Evolutionary conservation across 2,329 filamentous ascomycete species (phyloP), one percentile per base, ranked within the genome.

Genomic region (Alternaria brassicae): DNA sequence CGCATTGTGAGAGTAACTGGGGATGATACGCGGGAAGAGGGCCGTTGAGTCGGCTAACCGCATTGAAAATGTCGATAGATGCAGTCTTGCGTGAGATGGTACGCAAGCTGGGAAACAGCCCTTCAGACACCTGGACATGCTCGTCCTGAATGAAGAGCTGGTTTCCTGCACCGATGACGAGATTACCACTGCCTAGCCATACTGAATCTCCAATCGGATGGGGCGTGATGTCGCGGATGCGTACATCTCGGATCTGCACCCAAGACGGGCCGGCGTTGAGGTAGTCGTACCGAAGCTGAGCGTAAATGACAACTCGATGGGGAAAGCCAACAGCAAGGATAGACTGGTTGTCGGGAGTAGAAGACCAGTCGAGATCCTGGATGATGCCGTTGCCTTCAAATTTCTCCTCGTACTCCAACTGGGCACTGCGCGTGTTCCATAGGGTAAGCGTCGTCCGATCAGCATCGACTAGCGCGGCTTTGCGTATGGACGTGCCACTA

Each of bases 161-260:
- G 72, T 97, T 97, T 0, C 95, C 95, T 7, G 93, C 88, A 1
- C 93, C 93, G 56, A 98, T 89, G 6, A 96, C 89, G 12, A 99
- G 84, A 70, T 93, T 89, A 0, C 93, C 94, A 70, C 91, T 89
- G 27, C 89, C 88, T 12, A 97, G 81, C 95, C 95, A 99, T 15
- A 92, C 92, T 1, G 93, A 96, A 74, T 97, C 93, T 2, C 93
- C 93, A 50, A 97, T 96, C 0, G 92, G 91, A 75, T 97, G 92
- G 27, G 93, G 91, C 12, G 93, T 96, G 36, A 93, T 82, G 59
- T 93, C 89, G 62, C 90, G 85, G 58, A 93, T 93, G 69, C 85
- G 88, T 56, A 97, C 91, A 73, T 96, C 91, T 44, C 91, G 85
- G 58, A 97, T 90, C 23, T 90, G 84, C 1, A 91, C 90, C 93